phyloP scores from a whole-genome alignment of 768 basidiomycete genomes.

The Boletus subparvulus region DNA sequence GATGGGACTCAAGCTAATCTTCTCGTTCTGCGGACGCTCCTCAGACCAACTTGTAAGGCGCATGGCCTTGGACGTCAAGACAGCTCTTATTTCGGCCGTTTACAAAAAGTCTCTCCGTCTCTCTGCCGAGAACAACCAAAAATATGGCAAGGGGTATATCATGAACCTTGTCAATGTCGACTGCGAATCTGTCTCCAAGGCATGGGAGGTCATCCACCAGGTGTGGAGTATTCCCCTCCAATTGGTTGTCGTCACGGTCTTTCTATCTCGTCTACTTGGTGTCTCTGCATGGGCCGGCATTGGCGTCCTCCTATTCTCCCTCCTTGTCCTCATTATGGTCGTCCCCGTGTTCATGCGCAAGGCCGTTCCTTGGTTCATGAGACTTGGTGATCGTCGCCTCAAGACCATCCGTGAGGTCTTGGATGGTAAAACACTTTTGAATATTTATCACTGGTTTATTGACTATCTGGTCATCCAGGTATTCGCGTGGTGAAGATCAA shows the following conservation, averaged over 20 bases:
- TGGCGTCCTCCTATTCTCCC: conserved; percentile 25
- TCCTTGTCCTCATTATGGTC: conserved; percentile 29
- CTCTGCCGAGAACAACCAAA: conserved; percentile 26
- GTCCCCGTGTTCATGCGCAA: conserved; percentile 34
- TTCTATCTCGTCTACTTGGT: conserved; percentile 28
- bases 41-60: conserved; percentile 31
- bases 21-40: conserved; percentile 27
- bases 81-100: conserved; percentile 29
- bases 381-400: conserved; percentile 28
- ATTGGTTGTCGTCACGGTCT: conserved; percentile 18
- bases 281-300: conserved; percentile 31
- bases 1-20: conserved; percentile 26
- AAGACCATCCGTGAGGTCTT: conserved; percentile 30
- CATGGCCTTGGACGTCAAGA: conserved; percentile 32
- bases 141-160: conserved; percentile 28
- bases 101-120: conserved; percentile 32
- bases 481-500: conserved; percentile 31
- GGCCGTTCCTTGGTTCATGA: conserved; percentile 30
- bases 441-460: not conserved
- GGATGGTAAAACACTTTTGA: conserved; percentile 18
- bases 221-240: conserved; percentile 31
- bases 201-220: conserved; percentile 28
- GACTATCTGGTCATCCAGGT: conserved; percentile 5
- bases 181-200: conserved; percentile 31
- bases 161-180: conserved; percentile 34